Evolutionary conservation across 2,329 filamentous ascomycete species (phyloP).

Genomic region (Penicillium aurantiogriseum): DNA sequence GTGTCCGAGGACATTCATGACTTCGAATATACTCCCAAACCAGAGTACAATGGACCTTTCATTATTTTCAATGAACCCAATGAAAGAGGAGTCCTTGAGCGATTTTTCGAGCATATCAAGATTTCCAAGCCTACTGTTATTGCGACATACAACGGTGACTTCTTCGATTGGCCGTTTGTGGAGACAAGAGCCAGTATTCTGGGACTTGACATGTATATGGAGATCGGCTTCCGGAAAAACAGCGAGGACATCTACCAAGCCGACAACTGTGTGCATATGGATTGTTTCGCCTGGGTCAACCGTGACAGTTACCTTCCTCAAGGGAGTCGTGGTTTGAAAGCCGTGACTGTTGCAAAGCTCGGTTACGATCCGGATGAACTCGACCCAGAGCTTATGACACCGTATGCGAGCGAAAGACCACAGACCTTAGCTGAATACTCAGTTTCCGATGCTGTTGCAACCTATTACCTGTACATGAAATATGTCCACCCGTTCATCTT

Average conservation of each 20-base stretch:
- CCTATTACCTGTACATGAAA: constrained; percentile 99
- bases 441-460: constrained; percentile 96
- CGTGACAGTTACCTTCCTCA: constrained; percentile 97
- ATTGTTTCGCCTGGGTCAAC: constrained; percentile 98
- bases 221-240: constrained; percentile 96
- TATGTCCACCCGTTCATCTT: constrained; percentile 99
- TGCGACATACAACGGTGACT: constrained; percentile 99
- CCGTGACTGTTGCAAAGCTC: constrained; percentile 94
- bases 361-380: constrained; percentile 98
- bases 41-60: constrained; percentile 91
- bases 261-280: constrained; percentile 96
- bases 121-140: constrained; percentile 93
- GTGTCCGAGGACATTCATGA: constrained; percentile 96
- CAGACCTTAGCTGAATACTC: constrained; percentile 97
- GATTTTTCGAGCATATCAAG: constrained; percentile 95
- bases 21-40: constrained; percentile 97
- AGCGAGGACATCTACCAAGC: constrained; percentile 95
- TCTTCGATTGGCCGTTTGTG: constrained; percentile 99
- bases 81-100: constrained; percentile 80
- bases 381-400: constrained; percentile 96
- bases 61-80: constrained; percentile 98
- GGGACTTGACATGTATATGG: constrained; percentile 98
- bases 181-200: constrained; percentile 89
- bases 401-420: constrained; percentile 78
- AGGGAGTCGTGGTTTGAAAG: constrained; percentile 94